Base-by-base conservation (phyloP, 768 basidiomycete genomes). In the Mycena chlorophos region DNA sequence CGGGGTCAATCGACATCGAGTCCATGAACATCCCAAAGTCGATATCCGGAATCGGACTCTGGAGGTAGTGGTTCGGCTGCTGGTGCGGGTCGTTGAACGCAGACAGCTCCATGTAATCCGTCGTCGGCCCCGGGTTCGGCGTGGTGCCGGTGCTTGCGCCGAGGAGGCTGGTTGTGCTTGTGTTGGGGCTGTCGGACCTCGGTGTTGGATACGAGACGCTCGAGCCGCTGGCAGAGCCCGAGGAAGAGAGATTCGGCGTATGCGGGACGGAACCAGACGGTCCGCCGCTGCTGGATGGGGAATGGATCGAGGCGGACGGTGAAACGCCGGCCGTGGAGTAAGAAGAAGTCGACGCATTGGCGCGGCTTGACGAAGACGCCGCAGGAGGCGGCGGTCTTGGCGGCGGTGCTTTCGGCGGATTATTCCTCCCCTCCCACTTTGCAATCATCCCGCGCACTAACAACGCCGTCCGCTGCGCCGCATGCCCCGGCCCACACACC, bases 401-500 rank as follows among this genome's bases (percentile, higher is more conserved):
- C n/a, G 25, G 20, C 10, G 26, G 27, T 14, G 13, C 34, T 25
- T 16, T 43, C 49, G 40, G 31, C 4, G 38, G 10, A 22, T 47
- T 45, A 14, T 30, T 4, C 4, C 60, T 52, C 19, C 17, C 30
- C 37, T 62, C 60, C 60, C 60, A 62, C 47, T 50, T 48, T 27
- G 56, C 56, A 47, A 58, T 31, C 60, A 62, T 62, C 3, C 60
- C 60, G 28, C 23, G 34, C 6, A 58, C 27, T 29, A 62, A 50
- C 30, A 62, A 52, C 28, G 60, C 60, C 2, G 60, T 34, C 6
- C 60, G 56, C 37, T 62, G 60, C 3, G 73, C 58, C 4, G 65
- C 61, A 53, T 74, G 73, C 38, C 75, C 73, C 1, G 66, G 69
- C 12, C 66, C 65, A 52, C 69, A 72, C 5, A 70, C 67, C 5